Evolutionary conservation across 2,329 filamentous ascomycete species (phyloP), one percentile per base, ranked within the genome.

Genomic region (Ceratocystis smalleyi): DNA sequence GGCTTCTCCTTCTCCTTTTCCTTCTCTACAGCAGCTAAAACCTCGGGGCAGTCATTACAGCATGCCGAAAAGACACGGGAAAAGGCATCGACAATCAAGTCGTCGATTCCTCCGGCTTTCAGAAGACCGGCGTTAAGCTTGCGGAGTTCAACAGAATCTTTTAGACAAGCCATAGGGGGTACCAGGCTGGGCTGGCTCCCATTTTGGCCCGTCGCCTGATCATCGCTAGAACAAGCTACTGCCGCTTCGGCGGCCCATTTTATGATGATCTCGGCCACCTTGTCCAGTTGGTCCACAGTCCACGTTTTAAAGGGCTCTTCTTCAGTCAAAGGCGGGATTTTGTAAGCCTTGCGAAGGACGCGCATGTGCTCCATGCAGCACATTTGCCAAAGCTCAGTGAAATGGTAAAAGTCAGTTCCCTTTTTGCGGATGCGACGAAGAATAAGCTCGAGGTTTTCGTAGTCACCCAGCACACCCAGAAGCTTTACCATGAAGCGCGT

Each of bases 1-100:
- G 71, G 69, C 61, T 75, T 76, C 64, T 76, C 75, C 0, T 69
- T 70, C 19, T 62, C 59, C 61, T 75, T 76, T 64, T 76, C 75
- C 0, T 69, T 70, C 19, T 62, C 59, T 43, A 59, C 24, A n/a
- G 30, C 45, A 24, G 43, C 45, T 10, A 59, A 27, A n/a, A 66
- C 40, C 59, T 66, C 62, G 2, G 62, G 59, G 51, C 63, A 54
- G 1, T 62, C 62, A 27, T 49, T 59, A 19, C 45, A 54, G 57
- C 65, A 66, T n/a, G 62, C 62, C 2, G 60, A 43, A 51, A 66
- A 61, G 17, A 66, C 65, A 24, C 62, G 62, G 0, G 89, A 87
- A 73, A 96, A 99, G 60, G 88, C 85, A 74, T 99, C 94, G 24
- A 86, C 88, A 68, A 96, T 88, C n/a, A 97, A 80, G 71, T 99